Conservation (phyloP, 805 yeast species). For the Clavispora phyllophila region DNA sequence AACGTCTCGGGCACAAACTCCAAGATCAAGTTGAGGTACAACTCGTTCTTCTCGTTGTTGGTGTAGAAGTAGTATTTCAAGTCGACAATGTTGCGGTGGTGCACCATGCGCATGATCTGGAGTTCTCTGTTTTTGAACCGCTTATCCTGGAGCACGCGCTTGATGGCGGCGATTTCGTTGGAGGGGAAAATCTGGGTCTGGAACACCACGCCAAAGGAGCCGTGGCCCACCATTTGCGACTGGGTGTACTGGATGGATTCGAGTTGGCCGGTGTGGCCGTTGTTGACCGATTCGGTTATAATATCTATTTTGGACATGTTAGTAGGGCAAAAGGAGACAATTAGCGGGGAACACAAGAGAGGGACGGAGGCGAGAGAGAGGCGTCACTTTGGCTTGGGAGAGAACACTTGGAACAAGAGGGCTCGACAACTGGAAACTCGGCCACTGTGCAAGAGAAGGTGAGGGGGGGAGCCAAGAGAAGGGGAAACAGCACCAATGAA, state of each 20-base stretch:
- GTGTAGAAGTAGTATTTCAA: constrained; percentile 83
- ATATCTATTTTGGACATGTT: constrained; percentile 44
- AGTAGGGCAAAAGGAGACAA: constrained; percentile 15
- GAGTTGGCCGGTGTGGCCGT: constrained; percentile 64
- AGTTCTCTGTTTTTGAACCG: constrained; percentile 92
- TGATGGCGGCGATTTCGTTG: constrained; percentile 83
- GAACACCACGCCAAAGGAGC: constrained; percentile 98
- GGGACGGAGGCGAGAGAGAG: background rate
- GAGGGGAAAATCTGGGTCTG: constrained; percentile 74
- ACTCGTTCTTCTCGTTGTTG: constrained; percentile 64
- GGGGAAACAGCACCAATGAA: no score
- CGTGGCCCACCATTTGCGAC: constrained; percentile 93
- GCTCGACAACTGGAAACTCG: no score
- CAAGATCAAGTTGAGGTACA: constrained; percentile 82
- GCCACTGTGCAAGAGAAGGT: constrained; percentile 1
- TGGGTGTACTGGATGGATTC: constrained; percentile 69
- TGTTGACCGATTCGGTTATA: constrained; percentile 61
- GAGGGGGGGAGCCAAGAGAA: no score
- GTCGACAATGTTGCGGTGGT: constrained; percentile 84
- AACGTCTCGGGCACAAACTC: constrained; percentile 96
- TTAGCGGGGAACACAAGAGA: background rate
- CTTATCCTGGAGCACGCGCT: constrained; percentile 93
- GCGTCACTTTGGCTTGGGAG: background rate
- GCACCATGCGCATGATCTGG: constrained; percentile 87
- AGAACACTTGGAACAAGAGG: no score